Percentiles rank a stretch among this genome's conserved stretches.
These are phyloP conservation scores for Bolboschoenoplectus hybrid DNA, from an alignment of 202 grass and related monocot species.

Conservation along the genomic window DNA sequence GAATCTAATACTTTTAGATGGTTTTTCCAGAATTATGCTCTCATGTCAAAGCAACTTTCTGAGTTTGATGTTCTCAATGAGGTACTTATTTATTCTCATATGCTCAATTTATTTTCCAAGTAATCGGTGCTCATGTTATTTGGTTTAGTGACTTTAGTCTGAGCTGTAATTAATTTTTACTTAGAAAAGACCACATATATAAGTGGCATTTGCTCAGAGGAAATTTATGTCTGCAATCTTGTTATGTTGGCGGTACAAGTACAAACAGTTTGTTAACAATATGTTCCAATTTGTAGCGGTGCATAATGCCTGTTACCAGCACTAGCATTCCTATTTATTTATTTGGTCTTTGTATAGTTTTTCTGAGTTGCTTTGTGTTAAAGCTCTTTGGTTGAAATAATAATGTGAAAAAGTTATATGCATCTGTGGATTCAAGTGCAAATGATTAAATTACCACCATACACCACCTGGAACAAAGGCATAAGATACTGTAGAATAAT, in stretches of 20 bases:
- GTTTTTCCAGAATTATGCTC: conserved; percentile 66
- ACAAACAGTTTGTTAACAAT: not conserved
- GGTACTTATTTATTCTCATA: conserved; percentile 49
- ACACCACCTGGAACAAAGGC: not conserved
- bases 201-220: not conserved
- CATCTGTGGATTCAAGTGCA: not conserved
- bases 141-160: not conserved
- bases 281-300: not conserved
- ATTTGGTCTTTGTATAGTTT: not conserved
- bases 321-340: not conserved
- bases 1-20: conserved; percentile 28
- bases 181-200: not conserved
- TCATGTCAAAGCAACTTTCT: conserved; percentile 77
- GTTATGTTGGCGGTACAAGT: not conserved
- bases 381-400: not conserved
- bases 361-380: not conserved
- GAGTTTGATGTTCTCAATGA: conserved; percentile 82
- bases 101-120: not conserved
- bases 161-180: not conserved
- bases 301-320: not conserved
- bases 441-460: not conserved
- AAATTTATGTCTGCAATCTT: not conserved
- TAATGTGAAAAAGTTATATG: not conserved
- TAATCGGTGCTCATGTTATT: not conserved
- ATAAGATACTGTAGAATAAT: not conserved